Base-by-base conservation (phyloP, 192 early-diverging fungal genomes). In the Backusella tarrabulga region DNA sequence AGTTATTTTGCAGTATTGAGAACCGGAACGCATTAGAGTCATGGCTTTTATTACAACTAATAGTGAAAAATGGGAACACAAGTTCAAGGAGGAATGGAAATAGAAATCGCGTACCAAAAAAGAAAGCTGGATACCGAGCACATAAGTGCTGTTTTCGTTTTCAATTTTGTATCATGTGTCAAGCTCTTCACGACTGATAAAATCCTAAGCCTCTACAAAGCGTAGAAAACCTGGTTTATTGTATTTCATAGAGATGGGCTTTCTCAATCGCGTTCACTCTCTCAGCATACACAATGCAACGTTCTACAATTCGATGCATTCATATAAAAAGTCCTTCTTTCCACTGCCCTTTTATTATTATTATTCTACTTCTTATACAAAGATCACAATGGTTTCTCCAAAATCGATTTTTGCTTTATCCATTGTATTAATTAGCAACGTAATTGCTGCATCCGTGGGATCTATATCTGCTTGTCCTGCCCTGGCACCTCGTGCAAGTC, bases 381-480 rank as follows among this genome's bases (percentile, higher is more conserved):
- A 11, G 17, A 34, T 68, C 29, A 17, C 8, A 70, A 70, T 70
- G 68, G 68, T 70, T 41, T 70, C 36, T 41, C 21, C 38, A 38
- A 70, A 72, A 46, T 32, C 23, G 4, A 7, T 72, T 29, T 17
- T 72, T 17, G 21, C 41, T 44, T 41, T 72, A 26, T 42, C 41
- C 26, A 11, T 46, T 29, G 40, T 17, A 17, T 14, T 72, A 4
- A 23, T 41, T 2, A 19, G 41, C 29, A 63, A 63, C 29, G 52
- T 63, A 34, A n/a, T 74, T 15, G 60, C 56, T 75, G 36, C 38
- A 11, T 29, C 21, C 0, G 77, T 56, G 3, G 38, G 21, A 4
- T 50, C 35, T 50, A 75, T 79, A 36, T 54, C 29, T 26, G 38
- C 67, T 67, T 90, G 89, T 60, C 85, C 87, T 21, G 41, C 84